Evolutionary conservation across 176 grass and related monocot species (phyloP), one percentile per base, ranked within the genome.

Genomic region (Eleusine indica): DNA sequence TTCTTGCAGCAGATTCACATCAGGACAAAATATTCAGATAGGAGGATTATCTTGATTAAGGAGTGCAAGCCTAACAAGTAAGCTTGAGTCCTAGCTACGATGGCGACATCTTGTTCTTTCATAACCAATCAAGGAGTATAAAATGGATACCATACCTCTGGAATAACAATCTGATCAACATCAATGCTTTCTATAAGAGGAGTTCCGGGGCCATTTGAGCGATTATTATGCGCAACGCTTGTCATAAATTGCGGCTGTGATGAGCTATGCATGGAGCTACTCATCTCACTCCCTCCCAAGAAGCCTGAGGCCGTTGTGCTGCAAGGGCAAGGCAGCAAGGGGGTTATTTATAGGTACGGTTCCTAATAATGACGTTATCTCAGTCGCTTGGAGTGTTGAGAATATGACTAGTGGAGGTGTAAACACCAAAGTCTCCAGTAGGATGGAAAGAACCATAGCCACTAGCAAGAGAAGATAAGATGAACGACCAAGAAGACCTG

Each of bases 141-240:
- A 39, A 44, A 71, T 54, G 51, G 43, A 46, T 11, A 75, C 17
- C 51, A 90, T 93, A 98, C 96, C 96, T 94, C 96, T 43, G 89
- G 88, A 68, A 98, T 93, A 21, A 95, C 70, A 79, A 98, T 90
- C 82, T 98, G 96, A 77, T 95, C 89, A 25, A 77, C 89, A 91
- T 95, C 93, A 46, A 95, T 94, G 81, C 66, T 90, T 39, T 95
- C 91, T 9, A 98, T 98, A 21, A 98, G 90, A 80, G 93, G 96
- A 4, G 72, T 66, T 30, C 89, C 91, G 1, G 87, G 80, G 38
- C 96, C 93, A 84, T 82, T 88, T 2, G 87, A 85, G 81, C 25
- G 49, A 48, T 78, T 87, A 15, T 47, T 76, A 73, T 70, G 87
- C 4, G 68, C 85, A 66, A 75, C 65, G 64, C 89, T 98, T 18